Evolutionary conservation across 257 asterid species (phyloP).

Genomic region (Pogostemon cablin): DNA sequence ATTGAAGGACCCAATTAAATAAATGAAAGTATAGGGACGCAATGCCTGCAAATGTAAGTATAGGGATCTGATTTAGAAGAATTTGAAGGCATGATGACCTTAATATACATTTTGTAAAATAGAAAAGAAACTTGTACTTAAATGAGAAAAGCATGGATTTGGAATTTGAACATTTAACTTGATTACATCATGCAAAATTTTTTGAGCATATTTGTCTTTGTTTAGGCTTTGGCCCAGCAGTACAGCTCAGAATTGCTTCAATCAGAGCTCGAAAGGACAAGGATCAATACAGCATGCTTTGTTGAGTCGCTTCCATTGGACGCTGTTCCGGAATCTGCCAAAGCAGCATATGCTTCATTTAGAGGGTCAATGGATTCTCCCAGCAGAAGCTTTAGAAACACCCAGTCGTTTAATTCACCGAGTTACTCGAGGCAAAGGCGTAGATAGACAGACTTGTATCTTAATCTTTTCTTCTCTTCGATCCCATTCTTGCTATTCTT

Average conservation of each 20-base stretch:
- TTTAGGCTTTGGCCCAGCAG: conserved; percentile 94
- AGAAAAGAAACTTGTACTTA: background rate
- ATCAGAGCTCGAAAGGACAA: conserved; percentile 86
- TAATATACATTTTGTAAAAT: background rate
- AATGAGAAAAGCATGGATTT: background rate
- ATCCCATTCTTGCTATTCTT: conserved; percentile 20
- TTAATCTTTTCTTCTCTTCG: conserved; percentile 9
- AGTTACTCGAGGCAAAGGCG: conserved; percentile 88
- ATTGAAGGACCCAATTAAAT: too few species aligned
- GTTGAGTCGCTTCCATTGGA: conserved; percentile 81
- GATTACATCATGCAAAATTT: background rate
- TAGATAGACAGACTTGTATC: conserved; percentile 49
- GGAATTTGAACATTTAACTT: background rate
- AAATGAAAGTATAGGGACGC: background rate
- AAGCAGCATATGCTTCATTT: conserved; percentile 96
- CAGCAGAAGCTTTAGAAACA: conserved; percentile 58
- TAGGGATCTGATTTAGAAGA: background rate
- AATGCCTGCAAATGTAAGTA: background rate
- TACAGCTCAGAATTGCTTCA: conserved; percentile 87
- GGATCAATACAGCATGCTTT: conserved; percentile 94
- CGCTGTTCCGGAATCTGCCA: conserved; percentile 91
- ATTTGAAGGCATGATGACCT: background rate
- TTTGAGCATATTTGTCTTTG: background rate
- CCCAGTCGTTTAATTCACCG: conserved; percentile 60
- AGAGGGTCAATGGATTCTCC: conserved; percentile 79